Conservation (phyloP, 768 basidiomycete species). For the Lenzites betulinus region DNA sequence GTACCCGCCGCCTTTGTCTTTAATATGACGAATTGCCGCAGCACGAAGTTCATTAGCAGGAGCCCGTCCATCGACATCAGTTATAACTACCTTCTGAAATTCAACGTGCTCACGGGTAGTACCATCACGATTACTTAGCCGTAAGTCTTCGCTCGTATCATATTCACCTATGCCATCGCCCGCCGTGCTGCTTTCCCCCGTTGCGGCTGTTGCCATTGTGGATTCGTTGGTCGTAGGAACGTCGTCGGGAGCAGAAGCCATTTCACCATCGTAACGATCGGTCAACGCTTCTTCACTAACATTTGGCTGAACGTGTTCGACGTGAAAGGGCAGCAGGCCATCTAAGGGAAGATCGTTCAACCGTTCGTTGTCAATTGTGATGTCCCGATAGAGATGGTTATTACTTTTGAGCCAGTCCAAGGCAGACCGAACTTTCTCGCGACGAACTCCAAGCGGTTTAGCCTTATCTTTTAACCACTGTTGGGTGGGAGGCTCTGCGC, state of each 20-base stretch:
- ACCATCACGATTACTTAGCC: not conserved
- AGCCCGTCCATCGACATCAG: slow-evolving; percentile 34
- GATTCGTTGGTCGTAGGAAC: no score
- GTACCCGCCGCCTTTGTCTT: slow-evolving; percentile 29
- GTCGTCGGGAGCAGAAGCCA: no score
- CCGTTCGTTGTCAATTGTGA: not conserved
- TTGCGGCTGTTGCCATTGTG: no score
- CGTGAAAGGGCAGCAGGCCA: not conserved
- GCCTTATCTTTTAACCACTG: not conserved
- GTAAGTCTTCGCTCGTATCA: no score
- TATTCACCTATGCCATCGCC: not conserved
- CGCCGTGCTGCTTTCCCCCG: no score
- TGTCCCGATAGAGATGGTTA: not conserved
- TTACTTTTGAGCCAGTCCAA: not conserved
- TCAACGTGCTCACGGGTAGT: not conserved
- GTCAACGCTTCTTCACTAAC: not conserved
- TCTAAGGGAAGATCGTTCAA: not conserved
- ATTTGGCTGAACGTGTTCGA: not conserved
- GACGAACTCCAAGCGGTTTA: not conserved
- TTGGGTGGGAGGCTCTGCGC: slow-evolving; percentile 27
- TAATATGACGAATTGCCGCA: slow-evolving; percentile 38
- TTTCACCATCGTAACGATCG: not conserved
- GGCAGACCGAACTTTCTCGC: not conserved
- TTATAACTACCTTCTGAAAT: slow-evolving; percentile 19
- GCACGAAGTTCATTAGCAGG: slow-evolving; percentile 33